Evolutionary conservation across 2,329 filamentous ascomycete genomes (phyloP).

Genomic region (Madurella mycetomatis): DNA sequence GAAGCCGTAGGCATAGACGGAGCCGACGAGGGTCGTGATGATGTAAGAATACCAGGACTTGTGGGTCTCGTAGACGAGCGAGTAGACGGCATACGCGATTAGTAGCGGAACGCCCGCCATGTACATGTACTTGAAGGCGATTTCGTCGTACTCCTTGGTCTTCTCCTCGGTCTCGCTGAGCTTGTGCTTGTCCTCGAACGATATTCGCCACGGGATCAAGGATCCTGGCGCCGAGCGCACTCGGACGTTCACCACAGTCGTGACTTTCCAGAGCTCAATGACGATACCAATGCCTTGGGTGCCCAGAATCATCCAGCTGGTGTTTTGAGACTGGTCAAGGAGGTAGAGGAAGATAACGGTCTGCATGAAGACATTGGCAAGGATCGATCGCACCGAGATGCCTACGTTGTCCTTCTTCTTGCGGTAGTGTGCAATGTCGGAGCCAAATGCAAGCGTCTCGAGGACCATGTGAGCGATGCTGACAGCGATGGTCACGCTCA

Average conservation of each 20-base stretch:
- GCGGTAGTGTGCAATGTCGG: slow-evolving; percentile 94
- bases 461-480: slow-evolving; percentile 90
- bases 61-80: slow-evolving; percentile 85
- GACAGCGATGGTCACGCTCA: slow-evolving; percentile 78
- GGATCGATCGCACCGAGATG: slow-evolving; percentile 90
- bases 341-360: slow-evolving; percentile 92
- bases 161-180: slow-evolving; percentile 93
- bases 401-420: slow-evolving; percentile 99
- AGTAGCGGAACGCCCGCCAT: slow-evolving; percentile 84
- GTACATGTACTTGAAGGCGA: slow-evolving; percentile 97
- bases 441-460: slow-evolving; percentile 94
- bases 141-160: slow-evolving; percentile 97
- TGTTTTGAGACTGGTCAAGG: slow-evolving; percentile 94
- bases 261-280: slow-evolving; percentile 85
- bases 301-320: slow-evolving; percentile 97
- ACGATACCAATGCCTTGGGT: slow-evolving; percentile 78
- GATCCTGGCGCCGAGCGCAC: slow-evolving; percentile 67
- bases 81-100: slow-evolving; percentile 85
- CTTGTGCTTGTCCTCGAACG: slow-evolving; percentile 95
- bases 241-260: slow-evolving; percentile 87
- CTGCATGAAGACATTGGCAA: slow-evolving; percentile 98
- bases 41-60: slow-evolving; percentile 98
- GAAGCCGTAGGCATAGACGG: slow-evolving; percentile 97
- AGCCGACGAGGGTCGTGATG: slow-evolving; percentile 90
- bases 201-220: slow-evolving; percentile 71